phyloP scores from a whole-genome alignment of 148 eudicot genomes.

The Rheum nobile region DNA sequence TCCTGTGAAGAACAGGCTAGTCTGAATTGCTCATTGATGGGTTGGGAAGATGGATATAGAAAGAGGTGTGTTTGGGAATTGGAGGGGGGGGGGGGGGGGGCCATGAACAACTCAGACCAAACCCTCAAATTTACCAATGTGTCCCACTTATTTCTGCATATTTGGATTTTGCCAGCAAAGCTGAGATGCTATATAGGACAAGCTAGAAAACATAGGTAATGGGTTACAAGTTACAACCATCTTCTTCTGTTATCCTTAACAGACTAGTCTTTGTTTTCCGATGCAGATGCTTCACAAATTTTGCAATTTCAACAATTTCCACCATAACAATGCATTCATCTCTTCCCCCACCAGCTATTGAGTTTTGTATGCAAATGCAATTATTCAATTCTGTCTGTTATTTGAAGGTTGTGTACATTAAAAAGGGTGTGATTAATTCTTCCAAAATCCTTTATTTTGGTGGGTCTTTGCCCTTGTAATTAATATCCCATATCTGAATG shows the following conservation, averaged over 20 bases:
- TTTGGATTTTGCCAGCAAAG: slow-evolving; percentile 6
- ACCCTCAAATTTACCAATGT: background rate
- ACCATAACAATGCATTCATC: background rate
- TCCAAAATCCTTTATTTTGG: background rate
- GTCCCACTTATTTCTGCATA: slow-evolving; percentile 3
- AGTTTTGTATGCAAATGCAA: slow-evolving; percentile 5
- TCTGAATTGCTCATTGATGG: background rate
- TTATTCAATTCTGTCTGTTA: background rate
- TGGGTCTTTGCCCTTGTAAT: background rate
- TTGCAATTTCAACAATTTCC: background rate
- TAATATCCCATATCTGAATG: background rate
- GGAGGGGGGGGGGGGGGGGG: background rate
- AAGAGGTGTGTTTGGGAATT: background rate
- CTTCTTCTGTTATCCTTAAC: background rate
- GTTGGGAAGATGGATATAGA: background rate
- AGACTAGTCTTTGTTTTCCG: background rate
- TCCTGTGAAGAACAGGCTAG: slow-evolving; percentile 1
- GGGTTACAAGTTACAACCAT: background rate
- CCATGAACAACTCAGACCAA: slow-evolving; percentile 7
- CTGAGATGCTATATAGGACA: background rate
- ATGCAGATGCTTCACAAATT: background rate
- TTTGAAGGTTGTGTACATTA: background rate
- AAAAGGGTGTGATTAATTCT: background rate
- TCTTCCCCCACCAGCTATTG: background rate
- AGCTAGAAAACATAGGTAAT: background rate